Conservation (phyloP, 2,329 filamentous ascomycete genomes). For the Monilinia aucupariae region DNA sequence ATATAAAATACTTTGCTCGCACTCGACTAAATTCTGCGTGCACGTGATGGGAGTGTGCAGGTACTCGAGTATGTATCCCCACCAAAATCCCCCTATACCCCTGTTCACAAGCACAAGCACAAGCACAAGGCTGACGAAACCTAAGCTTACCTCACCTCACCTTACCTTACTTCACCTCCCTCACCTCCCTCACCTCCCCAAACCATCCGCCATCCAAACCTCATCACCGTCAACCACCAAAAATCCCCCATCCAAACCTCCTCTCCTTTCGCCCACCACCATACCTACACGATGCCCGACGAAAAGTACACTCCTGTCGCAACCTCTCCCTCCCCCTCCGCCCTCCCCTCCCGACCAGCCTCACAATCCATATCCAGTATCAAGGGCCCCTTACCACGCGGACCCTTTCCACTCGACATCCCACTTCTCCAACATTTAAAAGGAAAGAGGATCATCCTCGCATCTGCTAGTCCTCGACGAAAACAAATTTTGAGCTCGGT, state of each 20-base stretch:
- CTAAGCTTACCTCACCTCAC: too few species aligned
- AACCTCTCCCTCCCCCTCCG: constrained; percentile 11
- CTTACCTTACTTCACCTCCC: too few species aligned
- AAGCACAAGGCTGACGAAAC: constrained; percentile 7
- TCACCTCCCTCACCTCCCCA: neutral
- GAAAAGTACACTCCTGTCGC: neutral
- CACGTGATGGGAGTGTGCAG: too few species aligned
- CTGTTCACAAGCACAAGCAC: too few species aligned
- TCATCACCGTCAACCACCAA: neutral
- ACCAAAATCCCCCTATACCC: neutral
- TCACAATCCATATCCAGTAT: constrained; percentile 16
- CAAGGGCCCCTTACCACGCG: constrained; percentile 30
- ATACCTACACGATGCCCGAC: neutral
- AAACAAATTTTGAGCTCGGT: constrained; percentile 74
- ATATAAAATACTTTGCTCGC: too few species aligned
- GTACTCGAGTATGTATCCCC: neutral
- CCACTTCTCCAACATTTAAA: constrained; percentile 74
- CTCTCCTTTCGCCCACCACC: too few species aligned
- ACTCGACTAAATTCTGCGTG: neutral
- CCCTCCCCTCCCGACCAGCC: constrained; percentile 25
- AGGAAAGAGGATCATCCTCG: constrained; percentile 77
- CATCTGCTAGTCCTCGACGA: constrained; percentile 80
- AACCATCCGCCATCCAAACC: neutral
- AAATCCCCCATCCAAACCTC: neutral
- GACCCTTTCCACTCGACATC: constrained; percentile 66